These are phyloP conservation scores for Polygonum aviculare DNA, from an alignment of 148 eudicot genomes.

Conservation along the genomic window DNA sequence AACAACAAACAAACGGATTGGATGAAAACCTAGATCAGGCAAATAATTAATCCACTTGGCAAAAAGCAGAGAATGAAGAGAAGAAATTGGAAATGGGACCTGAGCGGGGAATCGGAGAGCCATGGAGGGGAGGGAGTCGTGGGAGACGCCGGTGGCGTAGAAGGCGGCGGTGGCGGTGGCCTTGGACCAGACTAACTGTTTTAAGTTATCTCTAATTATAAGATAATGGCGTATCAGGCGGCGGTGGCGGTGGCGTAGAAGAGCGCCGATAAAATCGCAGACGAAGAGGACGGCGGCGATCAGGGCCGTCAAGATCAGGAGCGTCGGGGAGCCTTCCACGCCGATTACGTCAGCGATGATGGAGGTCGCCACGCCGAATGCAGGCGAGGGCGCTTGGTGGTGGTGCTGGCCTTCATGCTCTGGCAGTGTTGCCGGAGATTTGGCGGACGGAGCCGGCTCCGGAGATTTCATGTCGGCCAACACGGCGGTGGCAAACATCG, in stretches of 20 bases:
- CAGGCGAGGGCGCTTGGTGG: constrained; percentile 6
- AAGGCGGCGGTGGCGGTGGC: constrained; percentile 29
- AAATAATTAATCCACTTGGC: no score
- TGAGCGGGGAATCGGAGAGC: constrained; percentile 15
- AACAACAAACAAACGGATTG: no score
- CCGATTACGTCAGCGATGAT: constrained; percentile 29
- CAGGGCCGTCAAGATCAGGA: constrained; percentile 1
- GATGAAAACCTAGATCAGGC: no score
- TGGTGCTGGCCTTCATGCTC: background rate
- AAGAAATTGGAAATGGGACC: background rate
- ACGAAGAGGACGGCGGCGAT: constrained; percentile 16
- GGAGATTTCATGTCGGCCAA: background rate
- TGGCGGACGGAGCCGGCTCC: background rate
- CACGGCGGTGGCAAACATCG: background rate
- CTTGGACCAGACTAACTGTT: no score
- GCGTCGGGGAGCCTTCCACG: constrained; percentile 20
- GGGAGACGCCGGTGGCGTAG: constrained; percentile 26
- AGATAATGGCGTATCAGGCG: no score
- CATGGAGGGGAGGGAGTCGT: constrained; percentile 26
- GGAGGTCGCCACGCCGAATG: constrained; percentile 28
- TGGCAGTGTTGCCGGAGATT: background rate
- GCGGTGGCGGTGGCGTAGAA: constrained; percentile 34
- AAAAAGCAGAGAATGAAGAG: background rate
- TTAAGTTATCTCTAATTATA: no score
- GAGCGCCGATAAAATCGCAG: constrained; percentile 14